Conservation (phyloP, 148 eudicot species). For the Rhododendron simsii region DNA sequence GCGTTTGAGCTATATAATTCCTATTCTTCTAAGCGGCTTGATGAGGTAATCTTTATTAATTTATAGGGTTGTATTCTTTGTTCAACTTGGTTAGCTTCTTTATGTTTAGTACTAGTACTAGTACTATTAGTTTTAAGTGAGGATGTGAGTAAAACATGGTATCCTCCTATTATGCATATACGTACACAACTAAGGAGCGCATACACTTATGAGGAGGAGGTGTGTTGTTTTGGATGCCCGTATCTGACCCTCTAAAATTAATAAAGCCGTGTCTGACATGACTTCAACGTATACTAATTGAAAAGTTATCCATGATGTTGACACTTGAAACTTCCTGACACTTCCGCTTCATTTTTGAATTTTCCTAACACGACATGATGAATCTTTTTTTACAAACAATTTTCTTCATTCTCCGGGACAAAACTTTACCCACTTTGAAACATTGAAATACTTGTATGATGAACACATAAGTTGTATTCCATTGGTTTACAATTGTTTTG, state of each 20-base stretch:
- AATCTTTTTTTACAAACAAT: not conserved
- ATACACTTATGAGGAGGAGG: not conserved
- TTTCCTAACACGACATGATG: not conserved
- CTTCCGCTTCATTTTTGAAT: not conserved
- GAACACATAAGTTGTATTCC: not conserved
- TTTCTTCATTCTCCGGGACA: not conserved
- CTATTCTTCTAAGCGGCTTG: conserved; percentile 69
- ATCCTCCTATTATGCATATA: not conserved
- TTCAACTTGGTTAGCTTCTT: not conserved
- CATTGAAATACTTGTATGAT: not conserved
- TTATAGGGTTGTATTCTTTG: not conserved
- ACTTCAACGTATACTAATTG: not conserved
- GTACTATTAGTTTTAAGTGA: not conserved
- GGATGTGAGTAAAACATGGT: not conserved
- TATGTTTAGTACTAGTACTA: not conserved
- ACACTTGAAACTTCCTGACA: not conserved
- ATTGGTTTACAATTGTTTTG: not conserved
- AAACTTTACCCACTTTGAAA: not conserved
- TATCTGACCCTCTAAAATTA: not conserved
- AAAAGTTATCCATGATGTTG: not conserved
- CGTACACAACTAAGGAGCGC: not conserved
- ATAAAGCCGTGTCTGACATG: not conserved
- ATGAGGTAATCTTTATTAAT: conserved; percentile 56
- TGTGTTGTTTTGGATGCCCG: not conserved
- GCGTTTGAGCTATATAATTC: conserved; percentile 71